Base-by-base conservation (phyloP, 192 early-diverging fungal species). In the Rhizophlyctis rosea region DNA sequence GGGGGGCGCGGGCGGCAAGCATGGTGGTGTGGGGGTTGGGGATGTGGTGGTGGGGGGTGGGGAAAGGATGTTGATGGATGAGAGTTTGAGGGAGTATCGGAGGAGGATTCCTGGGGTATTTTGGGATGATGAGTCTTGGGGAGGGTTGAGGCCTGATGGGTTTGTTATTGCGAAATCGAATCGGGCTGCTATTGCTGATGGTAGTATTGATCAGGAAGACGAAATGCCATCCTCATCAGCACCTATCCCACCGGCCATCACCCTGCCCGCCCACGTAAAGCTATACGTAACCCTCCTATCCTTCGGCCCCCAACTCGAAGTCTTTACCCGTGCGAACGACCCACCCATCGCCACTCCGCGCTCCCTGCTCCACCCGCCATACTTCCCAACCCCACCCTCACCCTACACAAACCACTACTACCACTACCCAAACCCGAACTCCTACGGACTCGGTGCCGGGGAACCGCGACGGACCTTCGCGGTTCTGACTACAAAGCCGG, bases 391-490 rank as follows among this genome's bases (percentile, higher is more conserved):
- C 33, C 4, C 9, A 11, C 34, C 13, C 35, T 66, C 62, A 5
- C 7, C 14, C 11, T 14, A 36, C 61, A 25, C 7, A 4, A 64
- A 64, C 31, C 57, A 64, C 35, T 65, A 65, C 25, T 64, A 64
- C 35, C 34, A 64, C 62, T 64, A 25, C 21, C 57, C 68, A 25
- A 71, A 13, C 32, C 39, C n/a, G 18, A 62, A 29, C 57, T 18
- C 11, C 35, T 72, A 36, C 52, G 53, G 39, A 7, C 48, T 23
- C 11, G 25, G 55, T 3, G 16, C 54, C 21, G 14, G 16, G 4
- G 69, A 73, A 52, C 71, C 71, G 1, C 61, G 65, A 33, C 69
- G 64, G 4, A 67, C 70, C 0, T 50, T 78, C 21, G 73, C 74
- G 9, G 60, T 78, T 25, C 34, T 78, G 13, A 78, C 73, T 7